Conservation (phyloP, 257 asterid genomes). For the Coffea canephora region DNA sequence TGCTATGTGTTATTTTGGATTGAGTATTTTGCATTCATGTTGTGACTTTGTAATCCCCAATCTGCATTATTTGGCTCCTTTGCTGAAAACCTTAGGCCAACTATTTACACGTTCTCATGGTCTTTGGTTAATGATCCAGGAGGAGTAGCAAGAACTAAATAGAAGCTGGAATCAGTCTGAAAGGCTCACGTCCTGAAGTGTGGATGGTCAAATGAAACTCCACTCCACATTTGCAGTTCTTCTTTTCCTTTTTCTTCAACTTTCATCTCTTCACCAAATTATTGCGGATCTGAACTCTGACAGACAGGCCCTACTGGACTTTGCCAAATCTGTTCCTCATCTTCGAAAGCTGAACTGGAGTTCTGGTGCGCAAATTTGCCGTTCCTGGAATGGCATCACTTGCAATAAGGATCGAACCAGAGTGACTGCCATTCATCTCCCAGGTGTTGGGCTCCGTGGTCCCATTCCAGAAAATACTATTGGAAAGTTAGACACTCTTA, state of each 20-base stretch:
- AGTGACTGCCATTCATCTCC: constrained; percentile 69
- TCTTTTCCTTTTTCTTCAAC: constrained; percentile 29
- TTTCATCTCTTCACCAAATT: constrained; percentile 24
- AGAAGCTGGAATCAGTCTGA: constrained; percentile 7
- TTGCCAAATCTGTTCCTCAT: constrained; percentile 64
- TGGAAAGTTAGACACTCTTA: constrained; percentile 62
- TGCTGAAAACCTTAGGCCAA: neutral
- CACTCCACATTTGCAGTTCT: constrained; percentile 26
- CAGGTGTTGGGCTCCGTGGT: constrained; percentile 78
- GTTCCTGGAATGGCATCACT: constrained; percentile 72
- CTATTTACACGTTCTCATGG: neutral
- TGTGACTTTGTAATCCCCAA: neutral
- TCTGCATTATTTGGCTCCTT: neutral
- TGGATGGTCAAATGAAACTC: constrained; percentile 43
- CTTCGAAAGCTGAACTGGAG: constrained; percentile 72
- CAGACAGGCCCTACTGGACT: constrained; percentile 58
- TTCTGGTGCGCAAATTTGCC: constrained; percentile 40
- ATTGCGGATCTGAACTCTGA: constrained; percentile 60
- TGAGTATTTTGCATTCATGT: neutral
- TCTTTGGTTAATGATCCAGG: constrained; percentile 11
- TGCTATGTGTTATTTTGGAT: neutral
- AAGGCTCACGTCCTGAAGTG: neutral
- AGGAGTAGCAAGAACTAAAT: constrained; percentile 5
- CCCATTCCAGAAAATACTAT: constrained; percentile 56
- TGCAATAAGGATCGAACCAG: constrained; percentile 55